phyloP scores from a whole-genome alignment of 192 early-diverging fungal genomes.

The Coemansia sp. region DNA sequence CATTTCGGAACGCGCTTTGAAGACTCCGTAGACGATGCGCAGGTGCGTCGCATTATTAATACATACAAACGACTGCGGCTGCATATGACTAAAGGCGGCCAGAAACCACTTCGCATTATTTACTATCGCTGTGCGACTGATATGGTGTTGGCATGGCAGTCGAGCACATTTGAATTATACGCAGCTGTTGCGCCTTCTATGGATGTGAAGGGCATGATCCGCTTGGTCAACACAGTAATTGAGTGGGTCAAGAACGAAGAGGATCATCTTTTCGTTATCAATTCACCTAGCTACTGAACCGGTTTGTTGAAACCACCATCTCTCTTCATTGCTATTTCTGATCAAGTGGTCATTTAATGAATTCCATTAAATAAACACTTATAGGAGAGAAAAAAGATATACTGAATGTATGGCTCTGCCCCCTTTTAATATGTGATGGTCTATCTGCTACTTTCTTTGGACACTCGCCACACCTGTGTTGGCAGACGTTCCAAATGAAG shows the following conservation, averaged over 20 bases:
- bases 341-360: background rate
- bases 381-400: slow-evolving; percentile 3
- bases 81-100: slow-evolving; percentile 31
- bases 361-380: background rate
- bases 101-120: slow-evolving; percentile 38
- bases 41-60: slow-evolving; percentile 53
- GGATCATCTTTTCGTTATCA: slow-evolving; percentile 71
- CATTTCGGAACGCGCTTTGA: slow-evolving; percentile 46
- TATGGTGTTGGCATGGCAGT: slow-evolving; percentile 44
- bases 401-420: background rate
- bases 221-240: slow-evolving; percentile 64
- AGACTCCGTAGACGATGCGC: slow-evolving; percentile 18
- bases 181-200: slow-evolving; percentile 62
- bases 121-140: slow-evolving; percentile 21
- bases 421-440: slow-evolving; percentile 2
- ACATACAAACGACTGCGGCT: slow-evolving; percentile 59
- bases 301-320: background rate
- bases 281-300: slow-evolving; percentile 67
- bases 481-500: slow-evolving; percentile 58
- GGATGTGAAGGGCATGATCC: slow-evolving; percentile 63
- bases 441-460: slow-evolving; percentile 32
- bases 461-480: slow-evolving; percentile 47
- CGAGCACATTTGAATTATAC: slow-evolving; percentile 75
- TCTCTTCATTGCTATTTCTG: background rate
- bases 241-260: slow-evolving; percentile 78